Evolutionary conservation across 441 rosid species (phyloP), one percentile per base, ranked within the genome.

Genomic region (Jatropha multifida): DNA sequence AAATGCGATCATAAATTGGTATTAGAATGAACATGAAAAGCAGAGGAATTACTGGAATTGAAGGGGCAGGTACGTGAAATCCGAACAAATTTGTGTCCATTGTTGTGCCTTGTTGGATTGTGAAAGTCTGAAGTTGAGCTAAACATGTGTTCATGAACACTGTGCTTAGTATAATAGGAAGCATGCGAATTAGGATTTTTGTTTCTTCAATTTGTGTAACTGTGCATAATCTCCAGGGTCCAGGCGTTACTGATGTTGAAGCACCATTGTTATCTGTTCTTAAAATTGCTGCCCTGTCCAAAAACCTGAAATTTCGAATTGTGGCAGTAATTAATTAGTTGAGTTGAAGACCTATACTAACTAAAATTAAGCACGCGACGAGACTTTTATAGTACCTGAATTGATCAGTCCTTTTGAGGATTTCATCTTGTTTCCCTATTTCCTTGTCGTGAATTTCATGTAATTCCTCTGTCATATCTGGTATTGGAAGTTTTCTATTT

Each of bases 121-220:
- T 77, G 77, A 90, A 88, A 27, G 94, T 88, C 32, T 87, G 91
- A 63, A 88, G 89, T 69, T 90, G 94, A 74, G 92, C 94, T 79
- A 90, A 69, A 68, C 92, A 90, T 13, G 92, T 88, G 79, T 87
- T 87, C 85, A 88, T 83, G 79, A 90, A 87, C 69, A 90, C 80
- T 17, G 92, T 88, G 82, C 94, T 87, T 1, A 87, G 70, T 52
- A 88, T 74, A 49, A 88, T 85, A 0, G 94, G 94, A 32, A 86
- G 84, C 92, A 90, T 88, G 12, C 92, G 83, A 51, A 87, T 40
- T 27, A 90, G 56, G 78, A 88, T 88, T 77, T 90, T 90, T 7
- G 90, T 83, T 87, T 90, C 90, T 81, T 90, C 94, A 7, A 88
- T 84, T 79, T 88, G 90, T 26, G 92, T 86, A 69, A 86, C 90